Evolutionary conservation across 768 basidiomycete genomes (phyloP).

Genomic region (Rhodotorula diobovata): DNA sequence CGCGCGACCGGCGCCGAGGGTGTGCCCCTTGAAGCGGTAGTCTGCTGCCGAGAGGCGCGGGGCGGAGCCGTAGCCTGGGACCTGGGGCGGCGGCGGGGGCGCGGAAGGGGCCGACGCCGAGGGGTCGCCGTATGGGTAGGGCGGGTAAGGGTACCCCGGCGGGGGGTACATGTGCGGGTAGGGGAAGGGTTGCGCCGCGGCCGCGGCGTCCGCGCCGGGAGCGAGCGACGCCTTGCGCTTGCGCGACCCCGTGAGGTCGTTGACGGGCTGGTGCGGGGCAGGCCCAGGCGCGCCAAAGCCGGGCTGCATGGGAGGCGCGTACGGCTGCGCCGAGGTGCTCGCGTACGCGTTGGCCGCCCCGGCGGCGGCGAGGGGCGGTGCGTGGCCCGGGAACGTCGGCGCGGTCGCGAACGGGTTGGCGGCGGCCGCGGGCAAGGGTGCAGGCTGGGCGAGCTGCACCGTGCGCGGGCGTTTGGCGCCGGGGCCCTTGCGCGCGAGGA

Average conservation of each 20-base stretch:
- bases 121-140: background rate
- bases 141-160: background rate
- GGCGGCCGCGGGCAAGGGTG: background rate
- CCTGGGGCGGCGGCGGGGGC: background rate
- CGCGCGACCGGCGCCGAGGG: background rate
- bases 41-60: conserved; percentile 5
- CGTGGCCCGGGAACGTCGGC: background rate
- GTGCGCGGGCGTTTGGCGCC: conserved; percentile 29
- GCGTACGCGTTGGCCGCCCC: conserved; percentile 1
- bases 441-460: background rate
- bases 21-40: conserved; percentile 22
- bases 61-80: conserved; percentile 8
- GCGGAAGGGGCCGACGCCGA: background rate
- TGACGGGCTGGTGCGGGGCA: background rate
- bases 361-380: background rate
- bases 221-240: conserved; percentile 18
- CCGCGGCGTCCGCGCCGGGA: background rate
- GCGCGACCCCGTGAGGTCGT: conserved; percentile 1
- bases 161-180: background rate
- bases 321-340: conserved; percentile 1
- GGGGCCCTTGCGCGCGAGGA: conserved; percentile 36
- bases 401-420: conserved; percentile 6
- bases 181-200: too few species aligned
- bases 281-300: background rate
- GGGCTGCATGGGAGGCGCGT: background rate